phyloP scores from a whole-genome alignment of 345 rosid genomes.

The Euphorbia pulcherrima region DNA sequence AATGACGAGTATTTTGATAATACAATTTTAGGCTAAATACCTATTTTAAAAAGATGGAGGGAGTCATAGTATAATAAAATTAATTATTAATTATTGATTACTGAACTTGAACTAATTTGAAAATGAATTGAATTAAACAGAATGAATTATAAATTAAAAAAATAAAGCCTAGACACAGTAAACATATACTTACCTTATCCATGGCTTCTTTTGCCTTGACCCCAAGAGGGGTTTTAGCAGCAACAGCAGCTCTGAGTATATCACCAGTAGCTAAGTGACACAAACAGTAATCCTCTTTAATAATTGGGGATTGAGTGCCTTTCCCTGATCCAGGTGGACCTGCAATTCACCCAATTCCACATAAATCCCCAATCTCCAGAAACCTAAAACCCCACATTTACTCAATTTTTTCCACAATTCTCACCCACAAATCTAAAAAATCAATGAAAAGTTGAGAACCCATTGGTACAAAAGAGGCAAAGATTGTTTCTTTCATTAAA shows the following conservation, averaged over 20 bases:
- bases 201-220: constrained; percentile 93
- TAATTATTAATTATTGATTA: too few species aligned
- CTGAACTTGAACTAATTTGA: too few species aligned
- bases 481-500: not conserved
- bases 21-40: too few species aligned
- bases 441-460: constrained; percentile 1
- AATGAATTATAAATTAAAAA: too few species aligned
- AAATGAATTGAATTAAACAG: too few species aligned
- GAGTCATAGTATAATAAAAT: too few species aligned
- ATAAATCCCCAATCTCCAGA: not conserved
- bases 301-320: constrained; percentile 92
- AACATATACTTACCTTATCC: constrained; percentile 67
- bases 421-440: not conserved
- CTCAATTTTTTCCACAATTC: not conserved
- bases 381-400: not conserved
- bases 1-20: too few species aligned
- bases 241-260: constrained; percentile 95
- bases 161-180: too few species aligned
- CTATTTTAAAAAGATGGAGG: too few species aligned
- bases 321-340: constrained; percentile 99
- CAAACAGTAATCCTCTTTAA: constrained; percentile 87
- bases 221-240: constrained; percentile 92
- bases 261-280: constrained; percentile 99
- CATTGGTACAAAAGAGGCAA: not conserved
- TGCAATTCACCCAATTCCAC: constrained; percentile 17